Evolutionary conservation across 2,329 filamentous ascomycete genomes (phyloP), one percentile per base, ranked within the genome.

Genomic region (Curvularia spicifera): DNA sequence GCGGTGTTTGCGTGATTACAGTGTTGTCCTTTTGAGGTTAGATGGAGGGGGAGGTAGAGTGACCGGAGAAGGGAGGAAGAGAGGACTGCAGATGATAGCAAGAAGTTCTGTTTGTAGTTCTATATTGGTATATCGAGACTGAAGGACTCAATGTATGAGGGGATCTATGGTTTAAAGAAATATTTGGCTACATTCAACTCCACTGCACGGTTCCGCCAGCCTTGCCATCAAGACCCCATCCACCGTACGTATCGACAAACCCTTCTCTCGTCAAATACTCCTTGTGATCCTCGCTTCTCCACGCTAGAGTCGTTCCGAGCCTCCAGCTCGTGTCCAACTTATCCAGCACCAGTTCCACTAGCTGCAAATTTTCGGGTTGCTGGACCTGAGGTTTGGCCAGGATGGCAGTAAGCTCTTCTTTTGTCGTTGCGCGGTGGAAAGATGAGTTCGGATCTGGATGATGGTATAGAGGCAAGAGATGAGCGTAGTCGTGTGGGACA

Each of bases 291-390:
- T 71, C 67, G 6, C 77, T 76, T 9, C 78, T 56, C 59, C 66
- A 72, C 24, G 75, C 76, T 50, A 80, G 78, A 44, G 71, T 69
- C 51, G 77, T 76, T 55, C 80, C 78, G 57, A 80, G 53, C 51
- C 62, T 64, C 51, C 63, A 66, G 33, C 57, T 59, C 45, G 64
- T 63, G 50, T 66, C 64, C 35, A 66, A 12, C 59, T 70, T 71
- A 40, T 78, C 75, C 59, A 81, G 70, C 20, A 81, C 71, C 1
- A 81, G 45, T 67, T 81, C 79, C 2, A 81, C 68, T 0, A 81
- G 64, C 67, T 79, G 75, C 54, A 80, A 54, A 0, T 60, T 51
- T 31, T 67, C 49, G 33, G 77, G 78, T 4, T 71, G 56, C 51
- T 59, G 55, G 28, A 81, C 43, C 20, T 65, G 56, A 1, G 73